phyloP scores from a whole-genome alignment of 106 monocot genomes.

The Apostasia ramifera region DNA sequence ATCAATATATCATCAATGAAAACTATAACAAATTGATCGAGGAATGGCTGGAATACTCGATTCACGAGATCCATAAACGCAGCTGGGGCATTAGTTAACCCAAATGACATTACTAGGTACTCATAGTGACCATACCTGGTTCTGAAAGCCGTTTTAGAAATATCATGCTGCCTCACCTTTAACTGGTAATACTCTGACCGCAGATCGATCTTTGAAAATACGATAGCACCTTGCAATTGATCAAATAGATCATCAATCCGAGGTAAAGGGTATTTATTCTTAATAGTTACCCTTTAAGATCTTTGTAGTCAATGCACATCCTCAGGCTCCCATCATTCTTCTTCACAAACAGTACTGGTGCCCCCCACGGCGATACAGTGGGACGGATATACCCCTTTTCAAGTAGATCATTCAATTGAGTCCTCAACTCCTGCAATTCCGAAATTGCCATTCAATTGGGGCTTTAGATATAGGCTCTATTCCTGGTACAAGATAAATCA shows the following conservation, averaged over 20 bases:
- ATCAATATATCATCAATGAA: too few species aligned
- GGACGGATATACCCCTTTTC: not conserved
- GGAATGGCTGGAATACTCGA: too few species aligned
- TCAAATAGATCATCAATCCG: constrained; percentile 10
- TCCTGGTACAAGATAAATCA: too few species aligned
- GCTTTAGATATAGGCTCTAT: too few species aligned
- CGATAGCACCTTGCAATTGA: not conserved
- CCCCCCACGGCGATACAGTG: not conserved
- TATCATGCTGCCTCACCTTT: not conserved
- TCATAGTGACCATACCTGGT: too few species aligned
- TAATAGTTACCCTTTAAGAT: constrained; percentile 2
- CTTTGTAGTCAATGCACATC: constrained; percentile 5
- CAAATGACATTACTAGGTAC: too few species aligned
- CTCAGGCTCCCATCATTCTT: constrained; percentile 8
- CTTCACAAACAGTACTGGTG: constrained; percentile 6
- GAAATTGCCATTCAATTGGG: too few species aligned
- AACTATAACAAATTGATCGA: too few species aligned
- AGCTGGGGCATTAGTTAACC: too few species aligned
- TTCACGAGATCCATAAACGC: too few species aligned
- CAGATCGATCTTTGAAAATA: not conserved
- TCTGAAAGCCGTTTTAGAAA: not conserved
- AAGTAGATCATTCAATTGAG: not conserved
- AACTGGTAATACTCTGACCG: not conserved
- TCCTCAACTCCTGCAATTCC: too few species aligned
- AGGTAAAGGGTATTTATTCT: constrained; percentile 8